phyloP scores from a whole-genome alignment of 2,329 filamentous ascomycete species.

The Monosporascus ibericus region DNA sequence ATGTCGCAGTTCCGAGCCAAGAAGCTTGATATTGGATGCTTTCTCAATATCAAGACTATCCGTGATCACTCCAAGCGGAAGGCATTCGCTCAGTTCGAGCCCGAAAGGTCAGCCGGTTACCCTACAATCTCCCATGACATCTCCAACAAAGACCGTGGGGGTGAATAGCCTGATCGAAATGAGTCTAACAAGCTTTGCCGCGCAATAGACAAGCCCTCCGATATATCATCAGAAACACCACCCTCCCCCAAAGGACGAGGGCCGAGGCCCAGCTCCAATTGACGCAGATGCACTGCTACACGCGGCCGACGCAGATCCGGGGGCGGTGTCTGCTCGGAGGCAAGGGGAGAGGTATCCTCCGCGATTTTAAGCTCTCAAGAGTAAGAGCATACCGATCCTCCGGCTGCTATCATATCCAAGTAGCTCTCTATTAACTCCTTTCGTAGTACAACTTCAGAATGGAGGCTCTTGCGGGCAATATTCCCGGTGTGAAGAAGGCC shows the following conservation, averaged over 20 bases:
- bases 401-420: neutral
- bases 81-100: slow-evolving; percentile 79
- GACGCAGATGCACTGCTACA: slow-evolving; percentile 94
- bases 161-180: too few species aligned
- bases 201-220: slow-evolving; percentile 73
- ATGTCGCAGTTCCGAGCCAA: slow-evolving; percentile 88
- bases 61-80: slow-evolving; percentile 97
- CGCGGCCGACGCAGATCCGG: slow-evolving; percentile 84
- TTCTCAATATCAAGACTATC: slow-evolving; percentile 78
- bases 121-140: neutral
- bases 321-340: slow-evolving; percentile 91
- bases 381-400: slow-evolving; percentile 46
- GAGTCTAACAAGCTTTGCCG: slow-evolving; percentile 1
- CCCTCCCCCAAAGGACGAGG: slow-evolving; percentile 72
- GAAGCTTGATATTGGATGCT: slow-evolving; percentile 83
- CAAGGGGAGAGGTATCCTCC: slow-evolving; percentile 82
- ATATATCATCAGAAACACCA: slow-evolving; percentile 91
- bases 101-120: slow-evolving; percentile 63
- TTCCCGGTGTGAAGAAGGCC: slow-evolving; percentile 92
- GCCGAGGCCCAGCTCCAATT: slow-evolving; percentile 91
- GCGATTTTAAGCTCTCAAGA: slow-evolving; percentile 86
- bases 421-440: slow-evolving; percentile 17
- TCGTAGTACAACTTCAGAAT: slow-evolving; percentile 84
- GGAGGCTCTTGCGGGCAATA: slow-evolving; percentile 75
- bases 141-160: neutral